Percentiles rank a stretch among this genome's conserved stretches.
phyloP scores from a whole-genome alignment of 148 eudicot species.

The Limonium bicolor region DNA sequence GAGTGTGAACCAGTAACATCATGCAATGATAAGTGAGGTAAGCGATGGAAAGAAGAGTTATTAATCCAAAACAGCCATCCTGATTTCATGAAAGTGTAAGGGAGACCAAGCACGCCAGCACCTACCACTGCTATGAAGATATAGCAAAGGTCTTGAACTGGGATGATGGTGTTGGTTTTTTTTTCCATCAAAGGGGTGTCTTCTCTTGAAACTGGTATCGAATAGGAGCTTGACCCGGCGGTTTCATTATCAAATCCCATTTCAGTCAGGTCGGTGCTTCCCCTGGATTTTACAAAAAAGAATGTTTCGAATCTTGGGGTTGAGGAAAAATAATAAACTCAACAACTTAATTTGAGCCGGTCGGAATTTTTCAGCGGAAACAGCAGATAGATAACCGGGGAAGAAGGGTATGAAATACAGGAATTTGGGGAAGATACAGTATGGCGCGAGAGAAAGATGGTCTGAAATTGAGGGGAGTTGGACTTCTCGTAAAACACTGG shows the following conservation, averaged over 20 bases:
- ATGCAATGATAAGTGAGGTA: constrained; percentile 30
- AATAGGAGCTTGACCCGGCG: constrained; percentile 23
- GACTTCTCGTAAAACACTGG: too few species aligned
- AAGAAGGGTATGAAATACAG: too few species aligned
- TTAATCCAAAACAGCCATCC: constrained; percentile 32
- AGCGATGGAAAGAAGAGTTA: constrained; percentile 20
- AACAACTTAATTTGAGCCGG: too few species aligned
- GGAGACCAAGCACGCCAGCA: constrained; percentile 56
- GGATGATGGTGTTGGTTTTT: constrained; percentile 22
- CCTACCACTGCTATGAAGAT: constrained; percentile 52
- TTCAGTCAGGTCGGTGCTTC: too few species aligned
- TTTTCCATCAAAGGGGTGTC: constrained; percentile 33
- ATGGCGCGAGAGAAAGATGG: too few species aligned
- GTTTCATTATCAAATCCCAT: constrained; percentile 30
- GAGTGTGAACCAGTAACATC: constrained; percentile 36
- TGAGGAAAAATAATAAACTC: too few species aligned
- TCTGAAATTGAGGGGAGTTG: too few species aligned
- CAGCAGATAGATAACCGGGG: too few species aligned
- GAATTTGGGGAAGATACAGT: too few species aligned
- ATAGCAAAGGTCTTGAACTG: constrained; percentile 45
- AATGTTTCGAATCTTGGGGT: too few species aligned
- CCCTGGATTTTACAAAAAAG: too few species aligned
- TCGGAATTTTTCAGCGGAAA: too few species aligned
- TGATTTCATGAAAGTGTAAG: constrained; percentile 43
- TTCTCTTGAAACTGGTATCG: constrained; percentile 20